Conservation (phyloP, 2,329 filamentous ascomycete species). For the Xylaria sp. region DNA sequence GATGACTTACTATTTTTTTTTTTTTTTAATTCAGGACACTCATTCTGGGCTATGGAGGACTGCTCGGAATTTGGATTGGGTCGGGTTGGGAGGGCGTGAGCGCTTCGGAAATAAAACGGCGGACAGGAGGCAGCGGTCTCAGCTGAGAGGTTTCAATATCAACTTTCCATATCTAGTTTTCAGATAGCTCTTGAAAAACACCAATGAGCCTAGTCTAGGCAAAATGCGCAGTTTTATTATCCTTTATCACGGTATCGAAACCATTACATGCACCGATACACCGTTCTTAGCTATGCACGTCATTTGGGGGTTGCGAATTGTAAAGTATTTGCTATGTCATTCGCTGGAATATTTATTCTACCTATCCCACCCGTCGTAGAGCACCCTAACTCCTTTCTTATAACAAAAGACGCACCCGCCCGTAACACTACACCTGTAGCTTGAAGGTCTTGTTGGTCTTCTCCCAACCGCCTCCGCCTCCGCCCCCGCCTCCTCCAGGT, state of each 20-base stretch:
- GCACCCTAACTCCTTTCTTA: too few species aligned
- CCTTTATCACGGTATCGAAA: too few species aligned
- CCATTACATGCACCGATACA: background rate
- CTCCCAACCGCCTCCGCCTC: slow-evolving; percentile 69
- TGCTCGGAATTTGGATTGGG: background rate
- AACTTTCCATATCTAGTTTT: background rate
- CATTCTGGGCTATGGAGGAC: too few species aligned
- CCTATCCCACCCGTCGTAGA: background rate
- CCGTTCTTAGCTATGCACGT: too few species aligned
- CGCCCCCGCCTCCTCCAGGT: slow-evolving; percentile 49
- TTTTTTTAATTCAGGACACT: background rate
- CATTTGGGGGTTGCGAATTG: too few species aligned
- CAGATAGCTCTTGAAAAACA: background rate
- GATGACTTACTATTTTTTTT: background rate
- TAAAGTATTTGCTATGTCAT: background rate
- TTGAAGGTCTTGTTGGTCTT: slow-evolving; percentile 78
- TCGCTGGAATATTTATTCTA: background rate
- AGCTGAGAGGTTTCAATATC: slow-evolving; percentile 1
- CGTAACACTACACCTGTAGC: slow-evolving; percentile 57
- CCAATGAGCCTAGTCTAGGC: too few species aligned
- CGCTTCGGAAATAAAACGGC: background rate
- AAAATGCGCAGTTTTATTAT: too few species aligned
- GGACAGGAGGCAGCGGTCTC: background rate
- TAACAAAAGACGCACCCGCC: background rate
- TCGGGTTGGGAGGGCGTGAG: background rate